Conservation (phyloP, 768 basidiomycete genomes). For the Pisolithus microcarpus region DNA sequence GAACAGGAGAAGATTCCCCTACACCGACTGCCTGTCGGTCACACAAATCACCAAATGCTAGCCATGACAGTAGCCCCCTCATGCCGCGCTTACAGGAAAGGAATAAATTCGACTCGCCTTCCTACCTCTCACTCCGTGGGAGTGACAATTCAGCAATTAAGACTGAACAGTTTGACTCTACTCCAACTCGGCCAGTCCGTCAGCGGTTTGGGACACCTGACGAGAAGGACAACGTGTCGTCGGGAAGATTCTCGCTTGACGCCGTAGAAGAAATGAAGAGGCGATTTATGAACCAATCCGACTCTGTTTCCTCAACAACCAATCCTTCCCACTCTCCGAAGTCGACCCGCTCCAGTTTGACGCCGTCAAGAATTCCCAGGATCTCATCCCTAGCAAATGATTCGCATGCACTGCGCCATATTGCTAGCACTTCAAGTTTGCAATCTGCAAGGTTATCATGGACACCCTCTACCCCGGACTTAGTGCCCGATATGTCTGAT, state of each 20-base stretch:
- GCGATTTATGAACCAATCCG: constrained; percentile 37
- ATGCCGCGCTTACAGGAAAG: constrained; percentile 17
- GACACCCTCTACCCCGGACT: constrained; percentile 49
- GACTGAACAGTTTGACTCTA: constrained; percentile 3
- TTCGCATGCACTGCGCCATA: constrained; percentile 22
- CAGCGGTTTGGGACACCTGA: constrained; percentile 10
- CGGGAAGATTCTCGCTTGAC: constrained; percentile 33
- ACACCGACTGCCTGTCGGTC: constrained; percentile 20
- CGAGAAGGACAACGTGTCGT: constrained; percentile 6
- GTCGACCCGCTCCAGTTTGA: constrained; percentile 5
- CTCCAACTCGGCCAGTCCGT: constrained; percentile 6
- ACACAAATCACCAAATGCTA: constrained; percentile 10
- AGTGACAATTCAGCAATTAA: constrained; percentile 2
- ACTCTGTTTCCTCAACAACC: constrained; percentile 10
- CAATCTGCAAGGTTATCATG: constrained; percentile 24
- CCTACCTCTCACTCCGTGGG: constrained; percentile 3
- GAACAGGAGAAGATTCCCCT: constrained; percentile 25
- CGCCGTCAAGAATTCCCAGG: constrained; percentile 26
- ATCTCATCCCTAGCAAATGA: constrained; percentile 13
- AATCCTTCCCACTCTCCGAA: constrained; percentile 7
- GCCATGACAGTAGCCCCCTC: constrained; percentile 23
- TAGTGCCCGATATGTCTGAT: constrained; percentile 57
- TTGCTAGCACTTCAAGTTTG: constrained; percentile 23
- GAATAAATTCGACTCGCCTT: constrained; percentile 11
- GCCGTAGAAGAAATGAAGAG: constrained; percentile 61